phyloP scores from a whole-genome alignment of 2,329 filamentous ascomycete genomes.

The Penicillium sp. region DNA sequence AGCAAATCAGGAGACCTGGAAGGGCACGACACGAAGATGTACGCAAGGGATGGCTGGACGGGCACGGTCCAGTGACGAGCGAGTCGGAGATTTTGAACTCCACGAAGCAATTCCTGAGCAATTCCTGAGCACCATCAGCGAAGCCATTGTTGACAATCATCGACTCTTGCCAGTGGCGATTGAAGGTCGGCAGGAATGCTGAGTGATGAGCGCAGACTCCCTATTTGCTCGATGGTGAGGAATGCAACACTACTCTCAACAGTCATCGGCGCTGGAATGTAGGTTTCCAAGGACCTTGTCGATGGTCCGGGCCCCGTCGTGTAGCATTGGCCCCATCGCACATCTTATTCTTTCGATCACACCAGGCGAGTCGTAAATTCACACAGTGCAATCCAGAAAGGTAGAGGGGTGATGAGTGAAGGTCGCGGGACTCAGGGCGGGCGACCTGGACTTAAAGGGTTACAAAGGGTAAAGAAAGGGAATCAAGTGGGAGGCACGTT shows the following conservation, averaged over 20 bases:
- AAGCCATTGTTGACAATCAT: constrained; percentile 17
- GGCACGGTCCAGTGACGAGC: constrained; percentile 33
- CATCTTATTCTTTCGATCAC: neutral
- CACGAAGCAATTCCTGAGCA: constrained; percentile 18
- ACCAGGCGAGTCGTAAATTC: constrained; percentile 8
- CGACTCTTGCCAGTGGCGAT: constrained; percentile 26
- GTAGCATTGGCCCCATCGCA: constrained; percentile 14
- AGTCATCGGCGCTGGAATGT: constrained; percentile 29
- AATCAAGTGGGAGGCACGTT: neutral
- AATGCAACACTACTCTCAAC: constrained; percentile 29
- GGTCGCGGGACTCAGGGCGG: constrained; percentile 8
- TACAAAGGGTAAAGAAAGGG: constrained; percentile 4
- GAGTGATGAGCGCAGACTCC: constrained; percentile 19
- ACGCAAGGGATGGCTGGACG: constrained; percentile 33
- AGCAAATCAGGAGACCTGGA: constrained; percentile 35
- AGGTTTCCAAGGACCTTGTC: constrained; percentile 10
- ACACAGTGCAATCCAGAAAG: constrained; percentile 12
- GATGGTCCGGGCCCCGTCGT: constrained; percentile 7
- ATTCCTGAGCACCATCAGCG: too few species aligned
- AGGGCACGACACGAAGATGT: constrained; percentile 28
- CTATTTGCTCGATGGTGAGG: constrained; percentile 17
- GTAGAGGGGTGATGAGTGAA: constrained; percentile 16
- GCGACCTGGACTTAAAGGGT: constrained; percentile 9
- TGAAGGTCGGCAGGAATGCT: constrained; percentile 29
- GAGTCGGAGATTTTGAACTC: constrained; percentile 32